Evolutionary conservation across 164 flowering plant species (phyloP), one percentile per base, ranked within the genome.

Genomic region (Santalum album): DNA sequence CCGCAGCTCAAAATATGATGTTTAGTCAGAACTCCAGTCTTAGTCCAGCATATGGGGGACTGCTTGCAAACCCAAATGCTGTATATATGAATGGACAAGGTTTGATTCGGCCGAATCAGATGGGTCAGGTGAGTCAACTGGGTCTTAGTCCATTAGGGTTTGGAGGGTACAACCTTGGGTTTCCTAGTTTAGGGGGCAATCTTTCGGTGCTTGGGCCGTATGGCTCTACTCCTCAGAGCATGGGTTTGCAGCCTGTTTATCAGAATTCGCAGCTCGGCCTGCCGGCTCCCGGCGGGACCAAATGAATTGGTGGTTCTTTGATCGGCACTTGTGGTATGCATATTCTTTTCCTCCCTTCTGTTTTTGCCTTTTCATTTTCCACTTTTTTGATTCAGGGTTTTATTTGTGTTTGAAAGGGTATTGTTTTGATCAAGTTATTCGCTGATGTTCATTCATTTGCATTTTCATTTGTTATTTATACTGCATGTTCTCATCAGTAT

Each of bases 301-400:
- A n/a, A n/a, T n/a, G n/a, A 35, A 18, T 65, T 18, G 60, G 60
- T 49, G 73, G 75, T 16, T 32, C 78, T 35, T 59, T 63, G 51
- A n/a, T n/a, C n/a, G n/a, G n/a, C 61, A 63, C 38, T 61, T 55
- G 58, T 64, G 79, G 78, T 78, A 75, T 64, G 72, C 25, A 49
- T 17, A 36, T n/a, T 49, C 25, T 27, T 46, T 48, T 0, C 24
- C 32, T 6, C 24, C 6, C 17, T 44, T 11, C 53, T 55, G 38
- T 16, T 20, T 47, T 35, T 5, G n/a, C 11, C 5, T 35, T 6
- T 1, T n/a, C n/a, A 44, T 42, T 19, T 22, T 24, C 23, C 24
- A 24, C 16, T 24, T 15, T 45, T 12, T 17, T 15, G 35, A 6
- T 36, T 25, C 29, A 24, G 22, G 20, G 7, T 25, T 34, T 24